Conservation (phyloP, 1,139 yeast genomes). For the Saccharomycopsis phalli region DNA sequence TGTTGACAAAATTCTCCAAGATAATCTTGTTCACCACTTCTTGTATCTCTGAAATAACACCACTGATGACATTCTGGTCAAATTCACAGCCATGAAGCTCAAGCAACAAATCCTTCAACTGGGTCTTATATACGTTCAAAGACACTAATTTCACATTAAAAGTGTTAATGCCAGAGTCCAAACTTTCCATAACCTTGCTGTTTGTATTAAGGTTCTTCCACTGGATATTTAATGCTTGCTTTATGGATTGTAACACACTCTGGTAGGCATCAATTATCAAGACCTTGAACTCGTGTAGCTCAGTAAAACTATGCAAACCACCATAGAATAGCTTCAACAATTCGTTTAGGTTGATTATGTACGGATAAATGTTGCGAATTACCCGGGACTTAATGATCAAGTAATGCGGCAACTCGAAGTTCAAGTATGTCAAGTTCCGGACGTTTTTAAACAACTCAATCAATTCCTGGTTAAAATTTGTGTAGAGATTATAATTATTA, state of each 20-base stretch:
- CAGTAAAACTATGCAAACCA: slow-evolving; percentile 24
- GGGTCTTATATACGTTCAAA: slow-evolving; percentile 21
- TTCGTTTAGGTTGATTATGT: slow-evolving; percentile 49
- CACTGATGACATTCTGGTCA: slow-evolving; percentile 27
- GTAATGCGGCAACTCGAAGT: slow-evolving; percentile 51
- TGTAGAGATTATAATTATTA: slow-evolving; percentile 13
- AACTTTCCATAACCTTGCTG: slow-evolving; percentile 22
- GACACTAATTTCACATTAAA: slow-evolving; percentile 31
- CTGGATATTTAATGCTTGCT: slow-evolving; percentile 30
- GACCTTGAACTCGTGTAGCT: slow-evolving; percentile 34
- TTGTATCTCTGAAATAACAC: slow-evolving; percentile 32
- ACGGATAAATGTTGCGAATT: slow-evolving; percentile 46
- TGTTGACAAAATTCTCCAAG: slow-evolving; percentile 35
- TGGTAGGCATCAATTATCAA: slow-evolving; percentile 36
- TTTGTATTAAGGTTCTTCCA: slow-evolving; percentile 45
- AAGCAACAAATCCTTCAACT: slow-evolving; percentile 22
- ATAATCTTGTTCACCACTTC: slow-evolving; percentile 31
- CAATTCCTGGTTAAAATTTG: slow-evolving; percentile 44
- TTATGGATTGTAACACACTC: slow-evolving; percentile 28
- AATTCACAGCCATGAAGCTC: slow-evolving; percentile 28
- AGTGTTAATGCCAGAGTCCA: too few species aligned
- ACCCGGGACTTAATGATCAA: slow-evolving; percentile 36
- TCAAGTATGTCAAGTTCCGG: slow-evolving; percentile 41
- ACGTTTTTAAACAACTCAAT: slow-evolving; percentile 45
- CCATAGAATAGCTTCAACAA: slow-evolving; percentile 31